These are phyloP conservation scores for Fonsecaea pugnacius DNA, from an alignment of 2,329 filamentous ascomycete species.

Conservation along the genomic window DNA sequence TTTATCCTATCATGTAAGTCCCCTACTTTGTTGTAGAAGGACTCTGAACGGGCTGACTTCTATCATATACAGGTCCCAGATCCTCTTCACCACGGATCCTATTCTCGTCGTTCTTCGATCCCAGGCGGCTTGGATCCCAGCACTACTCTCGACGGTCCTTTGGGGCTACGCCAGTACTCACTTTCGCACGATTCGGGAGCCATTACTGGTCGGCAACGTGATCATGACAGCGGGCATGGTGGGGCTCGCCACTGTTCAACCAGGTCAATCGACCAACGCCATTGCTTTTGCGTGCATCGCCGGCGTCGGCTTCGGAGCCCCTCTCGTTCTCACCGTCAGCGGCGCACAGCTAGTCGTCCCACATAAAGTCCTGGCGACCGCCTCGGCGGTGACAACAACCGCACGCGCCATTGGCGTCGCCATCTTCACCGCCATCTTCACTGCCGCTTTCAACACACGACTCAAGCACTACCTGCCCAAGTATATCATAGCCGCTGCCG, in stretches of 20 bases:
- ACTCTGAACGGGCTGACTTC: background rate
- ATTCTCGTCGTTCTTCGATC: constrained; percentile 9
- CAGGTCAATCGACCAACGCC: constrained; percentile 7
- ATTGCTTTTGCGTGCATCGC: constrained; percentile 14
- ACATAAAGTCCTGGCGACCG: constrained; percentile 24
- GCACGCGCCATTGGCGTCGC: constrained; percentile 20
- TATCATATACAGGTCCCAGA: background rate
- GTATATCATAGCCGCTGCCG: constrained; percentile 22
- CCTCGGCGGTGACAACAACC: constrained; percentile 23
- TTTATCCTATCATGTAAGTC: constrained; percentile 31
- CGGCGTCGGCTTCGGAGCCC: constrained; percentile 22
- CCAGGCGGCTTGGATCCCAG: constrained; percentile 9
- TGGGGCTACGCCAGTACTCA: constrained; percentile 10
- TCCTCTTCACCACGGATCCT: constrained; percentile 15
- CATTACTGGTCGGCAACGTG: constrained; percentile 10
- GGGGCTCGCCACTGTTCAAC: constrained; percentile 25
- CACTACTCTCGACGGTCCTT: background rate
- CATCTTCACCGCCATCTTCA: constrained; percentile 21
- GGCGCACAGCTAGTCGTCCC: constrained; percentile 28
- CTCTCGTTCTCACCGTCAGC: constrained; percentile 22
- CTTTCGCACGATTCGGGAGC: constrained; percentile 18
- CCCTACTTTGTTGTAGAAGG: background rate
- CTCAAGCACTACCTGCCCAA: constrained; percentile 14
- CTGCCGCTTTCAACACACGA: constrained; percentile 15
- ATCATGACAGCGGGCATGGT: constrained; percentile 22